Base-by-base conservation (phyloP, 2,329 filamentous ascomycete species). In the Beauveria bassiana region DNA sequence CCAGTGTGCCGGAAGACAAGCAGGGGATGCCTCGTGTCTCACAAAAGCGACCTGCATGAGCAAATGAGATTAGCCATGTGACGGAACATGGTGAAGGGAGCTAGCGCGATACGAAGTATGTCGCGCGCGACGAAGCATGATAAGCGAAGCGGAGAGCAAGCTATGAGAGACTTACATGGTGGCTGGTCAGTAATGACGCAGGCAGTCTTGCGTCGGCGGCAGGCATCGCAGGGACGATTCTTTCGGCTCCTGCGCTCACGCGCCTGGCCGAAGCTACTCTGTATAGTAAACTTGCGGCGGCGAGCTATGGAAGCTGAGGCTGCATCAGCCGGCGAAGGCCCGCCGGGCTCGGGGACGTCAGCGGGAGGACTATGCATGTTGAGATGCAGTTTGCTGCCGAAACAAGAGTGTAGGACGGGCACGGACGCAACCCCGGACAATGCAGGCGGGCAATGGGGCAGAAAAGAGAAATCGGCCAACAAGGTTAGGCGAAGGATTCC, bases 161-260 rank as follows among this genome's bases (percentile, higher is more conserved):
- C 42, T 12, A 31, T 51, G 49, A 31, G 26, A 34, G 45, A 58
- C 76, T 69, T 71, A 79, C 78, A 79, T 62, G 77, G 78, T 56
- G 77, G 77, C 62, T 73, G 69, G 12, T 70, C 70, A 34, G 75
- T 72, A 60, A 80, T 79, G 8, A 79, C 73, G 65, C 77, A 79
- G n/a, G 75, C 78, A 47, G 77, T 78, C 68, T 79, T 79, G 20
- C 78, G 70, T 52, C 70, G 70, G 9, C 77, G 74, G 64, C 78
- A 79, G 12, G 72, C 71, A 67, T 79, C 78, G 63, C 78, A 80
- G 2, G 78, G 78, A 28, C 76, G 72, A 61, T 76, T 77, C 68
- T 79, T 79, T 62, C 77, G 74, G 66, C 78, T 79, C 60, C 77
- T 67, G 40, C 72, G 74, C 65, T 73, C 70, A 55, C 75, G 68